Conservation (phyloP, 805 yeast species). For the Ogataea wickerhamii region DNA sequence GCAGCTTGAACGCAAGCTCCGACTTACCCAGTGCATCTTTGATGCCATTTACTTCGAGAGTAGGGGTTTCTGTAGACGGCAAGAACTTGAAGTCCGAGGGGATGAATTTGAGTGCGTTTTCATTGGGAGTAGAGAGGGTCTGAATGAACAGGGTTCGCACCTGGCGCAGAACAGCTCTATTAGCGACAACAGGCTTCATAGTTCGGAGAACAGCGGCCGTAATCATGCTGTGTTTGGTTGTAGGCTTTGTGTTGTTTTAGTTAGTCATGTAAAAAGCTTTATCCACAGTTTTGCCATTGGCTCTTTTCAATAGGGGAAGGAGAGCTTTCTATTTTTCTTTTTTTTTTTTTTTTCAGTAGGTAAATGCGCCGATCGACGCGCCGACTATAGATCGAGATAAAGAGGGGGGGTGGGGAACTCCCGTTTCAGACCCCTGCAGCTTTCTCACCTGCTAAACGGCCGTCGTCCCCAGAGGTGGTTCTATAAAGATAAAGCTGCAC, state of each 20-base stretch:
- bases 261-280: no score
- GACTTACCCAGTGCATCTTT: slow-evolving; percentile 66
- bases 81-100: slow-evolving; percentile 66
- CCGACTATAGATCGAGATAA: background rate
- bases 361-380: background rate
- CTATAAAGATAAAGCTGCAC: slow-evolving; percentile 26
- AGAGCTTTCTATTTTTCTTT: no score
- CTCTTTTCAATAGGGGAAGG: background rate
- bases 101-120: slow-evolving; percentile 76
- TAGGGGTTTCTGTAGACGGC: slow-evolving; percentile 49
- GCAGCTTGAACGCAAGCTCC: slow-evolving; percentile 72
- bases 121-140: slow-evolving; percentile 83
- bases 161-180: slow-evolving; percentile 3
- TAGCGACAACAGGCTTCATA: no score
- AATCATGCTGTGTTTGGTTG: no score
- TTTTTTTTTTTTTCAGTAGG: no score
- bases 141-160: slow-evolving; percentile 56
- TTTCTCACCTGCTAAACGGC: no score
- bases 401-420: background rate
- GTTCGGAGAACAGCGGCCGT: no score
- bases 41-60: slow-evolving; percentile 70
- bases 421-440: background rate
- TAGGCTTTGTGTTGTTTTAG: no score
- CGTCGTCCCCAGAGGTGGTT: no score
- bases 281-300: no score